Evolutionary conservation across 805 yeast species (phyloP).

Genomic region (Monosporozyma aquatica): DNA sequence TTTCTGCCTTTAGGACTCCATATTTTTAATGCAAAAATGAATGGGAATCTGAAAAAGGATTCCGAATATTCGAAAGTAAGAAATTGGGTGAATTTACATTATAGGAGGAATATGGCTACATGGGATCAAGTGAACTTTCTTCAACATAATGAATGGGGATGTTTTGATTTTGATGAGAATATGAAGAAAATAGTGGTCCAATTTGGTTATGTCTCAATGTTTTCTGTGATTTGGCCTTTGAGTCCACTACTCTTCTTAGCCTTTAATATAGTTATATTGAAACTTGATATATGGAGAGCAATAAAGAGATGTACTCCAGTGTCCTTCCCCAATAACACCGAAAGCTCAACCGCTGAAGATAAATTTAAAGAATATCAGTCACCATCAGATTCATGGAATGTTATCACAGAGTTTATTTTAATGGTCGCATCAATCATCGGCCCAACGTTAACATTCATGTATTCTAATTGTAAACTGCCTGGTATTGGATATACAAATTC

Average conservation of each 20-base stretch:
- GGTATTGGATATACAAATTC: slow-evolving; percentile 14
- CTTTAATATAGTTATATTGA: slow-evolving; percentile 42
- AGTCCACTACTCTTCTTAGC: slow-evolving; percentile 62
- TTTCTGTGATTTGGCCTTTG: slow-evolving; percentile 73
- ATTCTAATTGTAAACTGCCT: slow-evolving; percentile 41
- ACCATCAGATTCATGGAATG: slow-evolving; percentile 57
- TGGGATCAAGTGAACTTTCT: slow-evolving; percentile 45
- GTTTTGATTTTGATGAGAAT: slow-evolving; percentile 46
- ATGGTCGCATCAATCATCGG: slow-evolving; percentile 67
- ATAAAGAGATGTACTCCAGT: slow-evolving; percentile 22
- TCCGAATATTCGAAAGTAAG: slow-evolving; percentile 7
- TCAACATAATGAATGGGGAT: slow-evolving; percentile 15
- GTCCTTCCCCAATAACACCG: slow-evolving; percentile 3
- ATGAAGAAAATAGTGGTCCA: slow-evolving; percentile 62
- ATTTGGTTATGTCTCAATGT: slow-evolving; percentile 72
- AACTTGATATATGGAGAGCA: slow-evolving; percentile 28
- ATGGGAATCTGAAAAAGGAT: slow-evolving; percentile 5
- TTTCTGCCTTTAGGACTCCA: slow-evolving; percentile 47
- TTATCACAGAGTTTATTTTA: slow-evolving; percentile 50
- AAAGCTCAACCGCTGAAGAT: background rate
- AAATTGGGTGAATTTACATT: slow-evolving; percentile 17
- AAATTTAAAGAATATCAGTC: background rate
- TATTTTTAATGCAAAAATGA: background rate
- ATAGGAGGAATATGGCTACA: slow-evolving; percentile 44
- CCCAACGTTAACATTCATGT: slow-evolving; percentile 66